Evolutionary conservation across 208 protist genomes (phyloP).

Genomic region (Leishmania gerbilli): DNA sequence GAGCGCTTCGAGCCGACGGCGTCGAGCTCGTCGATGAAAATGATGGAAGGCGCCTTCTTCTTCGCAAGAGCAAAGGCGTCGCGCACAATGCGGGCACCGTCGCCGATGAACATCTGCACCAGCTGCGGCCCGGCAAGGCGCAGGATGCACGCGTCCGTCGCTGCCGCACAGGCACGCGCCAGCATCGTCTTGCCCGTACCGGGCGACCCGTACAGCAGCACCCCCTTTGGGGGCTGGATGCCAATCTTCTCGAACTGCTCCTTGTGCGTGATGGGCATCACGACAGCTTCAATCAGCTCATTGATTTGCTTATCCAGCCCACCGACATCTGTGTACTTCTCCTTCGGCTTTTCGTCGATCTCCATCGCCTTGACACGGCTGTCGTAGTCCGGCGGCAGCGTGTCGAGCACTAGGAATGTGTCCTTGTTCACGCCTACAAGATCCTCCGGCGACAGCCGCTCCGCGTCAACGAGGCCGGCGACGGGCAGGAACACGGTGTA

Average conservation of each 20-base stretch:
- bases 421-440: slow-evolving; percentile 99
- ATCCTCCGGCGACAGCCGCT: slow-evolving; percentile 97
- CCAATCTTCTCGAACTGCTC: slow-evolving; percentile 98
- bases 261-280: slow-evolving; percentile 99
- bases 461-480: slow-evolving; percentile 98
- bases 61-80: slow-evolving; percentile 99
- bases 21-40: slow-evolving; percentile 99
- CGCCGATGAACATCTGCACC: slow-evolving; percentile 98
- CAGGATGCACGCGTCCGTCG: slow-evolving; percentile 99
- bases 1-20: slow-evolving; percentile 99
- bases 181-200: slow-evolving; percentile 98
- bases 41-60: slow-evolving; percentile 99
- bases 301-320: slow-evolving; percentile 99
- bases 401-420: slow-evolving; percentile 99
- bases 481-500: slow-evolving; percentile 99
- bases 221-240: slow-evolving; percentile 99
- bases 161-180: slow-evolving; percentile 98
- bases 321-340: slow-evolving; percentile 99
- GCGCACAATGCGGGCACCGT: slow-evolving; percentile 99
- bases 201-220: slow-evolving; percentile 97
- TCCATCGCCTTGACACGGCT: slow-evolving; percentile 99
- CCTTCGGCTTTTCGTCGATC: slow-evolving; percentile 99
- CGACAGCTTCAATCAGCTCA: slow-evolving; percentile 98
- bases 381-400: slow-evolving; percentile 99
- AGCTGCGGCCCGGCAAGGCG: slow-evolving; percentile 99